Conservation (phyloP, 208 protist species). For the Leishmania turanica region DNA sequence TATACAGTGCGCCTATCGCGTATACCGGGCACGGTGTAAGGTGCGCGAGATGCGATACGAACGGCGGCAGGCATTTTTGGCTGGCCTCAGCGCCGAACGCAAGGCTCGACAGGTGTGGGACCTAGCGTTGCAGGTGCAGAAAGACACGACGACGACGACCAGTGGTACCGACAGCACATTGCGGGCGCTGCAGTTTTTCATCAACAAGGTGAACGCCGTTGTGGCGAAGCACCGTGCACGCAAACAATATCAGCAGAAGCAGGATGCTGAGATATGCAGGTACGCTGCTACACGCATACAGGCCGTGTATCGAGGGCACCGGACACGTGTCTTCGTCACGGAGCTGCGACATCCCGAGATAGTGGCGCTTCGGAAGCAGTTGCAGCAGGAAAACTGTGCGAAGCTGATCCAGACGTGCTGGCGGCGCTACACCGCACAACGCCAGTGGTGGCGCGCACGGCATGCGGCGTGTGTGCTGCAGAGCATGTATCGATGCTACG, state of each 20-base stretch:
- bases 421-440: slow-evolving; percentile 22
- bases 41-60: slow-evolving; percentile 43
- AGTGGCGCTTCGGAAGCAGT: slow-evolving; percentile 7
- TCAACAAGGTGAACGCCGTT: slow-evolving; percentile 57
- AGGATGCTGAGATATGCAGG: slow-evolving; percentile 31
- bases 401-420: slow-evolving; percentile 29
- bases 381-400: not conserved
- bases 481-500: slow-evolving; percentile 30
- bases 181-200: slow-evolving; percentile 58
- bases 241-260: slow-evolving; percentile 19
- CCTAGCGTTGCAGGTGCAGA: slow-evolving; percentile 45
- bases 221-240: slow-evolving; percentile 49
- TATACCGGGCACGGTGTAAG: slow-evolving; percentile 45
- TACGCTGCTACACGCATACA: slow-evolving; percentile 67
- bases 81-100: slow-evolving; percentile 47
- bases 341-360: slow-evolving; percentile 55
- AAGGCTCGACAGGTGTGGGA: slow-evolving; percentile 47
- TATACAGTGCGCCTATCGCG: slow-evolving; percentile 82
- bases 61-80: slow-evolving; percentile 41
- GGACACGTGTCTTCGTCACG: slow-evolving; percentile 30
- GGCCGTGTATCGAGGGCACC: slow-evolving; percentile 62
- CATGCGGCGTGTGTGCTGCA: slow-evolving; percentile 44
- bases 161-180: slow-evolving; percentile 19
- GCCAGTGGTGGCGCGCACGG: slow-evolving; percentile 8
- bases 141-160: slow-evolving; percentile 13